Conservation (phyloP, 169 alveolate species). For the Plasmodium gonderi region DNA sequence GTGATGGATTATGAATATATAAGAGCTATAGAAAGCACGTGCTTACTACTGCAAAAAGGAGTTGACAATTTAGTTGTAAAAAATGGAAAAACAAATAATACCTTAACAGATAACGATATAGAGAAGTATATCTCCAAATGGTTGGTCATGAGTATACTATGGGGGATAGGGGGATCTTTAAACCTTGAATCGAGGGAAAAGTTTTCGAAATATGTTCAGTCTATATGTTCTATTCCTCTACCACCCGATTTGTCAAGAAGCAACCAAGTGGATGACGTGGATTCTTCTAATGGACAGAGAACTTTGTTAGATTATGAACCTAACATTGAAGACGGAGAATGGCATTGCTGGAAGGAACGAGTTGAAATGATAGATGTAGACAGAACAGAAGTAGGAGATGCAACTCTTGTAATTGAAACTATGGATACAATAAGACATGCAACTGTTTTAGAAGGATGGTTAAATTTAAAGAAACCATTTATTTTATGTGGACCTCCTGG, state of each 20-base stretch:
- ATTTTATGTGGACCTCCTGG: conserved; percentile 99
- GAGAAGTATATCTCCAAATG: conserved; percentile 88
- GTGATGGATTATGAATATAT: conserved; percentile 75
- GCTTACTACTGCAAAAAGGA: conserved; percentile 47
- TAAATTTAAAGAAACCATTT: conserved; percentile 96
- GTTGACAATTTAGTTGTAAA: conserved; percentile 63
- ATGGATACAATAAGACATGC: conserved; percentile 97
- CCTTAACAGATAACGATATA: conserved; percentile 56
- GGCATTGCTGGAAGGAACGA: conserved; percentile 94
- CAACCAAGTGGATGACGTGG: not conserved
- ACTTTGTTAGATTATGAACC: conserved; percentile 95
- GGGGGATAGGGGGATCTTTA: conserved; percentile 96
- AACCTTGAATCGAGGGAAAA: conserved; percentile 89
- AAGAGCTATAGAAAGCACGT: conserved; percentile 73
- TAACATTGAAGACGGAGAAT: conserved; percentile 92
- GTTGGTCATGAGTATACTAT: conserved; percentile 88
- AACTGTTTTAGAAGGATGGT: conserved; percentile 96
- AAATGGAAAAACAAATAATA: conserved; percentile 37
- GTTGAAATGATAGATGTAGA: conserved; percentile 92
- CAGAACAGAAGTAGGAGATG: conserved; percentile 91
- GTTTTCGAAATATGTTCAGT: conserved; percentile 86
- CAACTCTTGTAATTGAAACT: conserved; percentile 95
- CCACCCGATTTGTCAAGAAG: conserved; percentile 75
- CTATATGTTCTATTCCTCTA: conserved; percentile 77
- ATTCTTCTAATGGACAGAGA: conserved; percentile 8